phyloP scores from a whole-genome alignment of 2,329 filamentous ascomycete genomes.

The Apiospora phragmitis region DNA sequence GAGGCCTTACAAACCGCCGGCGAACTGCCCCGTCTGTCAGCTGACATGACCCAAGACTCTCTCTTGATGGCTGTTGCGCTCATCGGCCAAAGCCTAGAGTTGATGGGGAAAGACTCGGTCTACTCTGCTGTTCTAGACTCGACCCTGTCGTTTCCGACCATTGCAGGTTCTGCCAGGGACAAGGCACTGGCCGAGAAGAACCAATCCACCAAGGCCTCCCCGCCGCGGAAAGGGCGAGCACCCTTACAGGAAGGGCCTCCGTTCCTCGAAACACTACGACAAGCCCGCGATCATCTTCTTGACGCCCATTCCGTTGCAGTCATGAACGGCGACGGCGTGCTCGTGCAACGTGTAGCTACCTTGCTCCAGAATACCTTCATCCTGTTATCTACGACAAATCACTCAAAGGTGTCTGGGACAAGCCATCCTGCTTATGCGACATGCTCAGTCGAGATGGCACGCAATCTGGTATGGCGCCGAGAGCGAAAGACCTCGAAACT shows the following conservation, averaged over 20 bases:
- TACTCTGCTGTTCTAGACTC: constrained; percentile 92
- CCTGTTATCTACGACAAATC: constrained; percentile 62
- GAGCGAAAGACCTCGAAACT: constrained; percentile 57
- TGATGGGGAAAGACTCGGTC: constrained; percentile 77
- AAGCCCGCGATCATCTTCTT: constrained; percentile 66
- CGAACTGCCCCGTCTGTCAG: constrained; percentile 43
- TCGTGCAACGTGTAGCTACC: constrained; percentile 63
- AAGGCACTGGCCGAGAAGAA: constrained; percentile 37
- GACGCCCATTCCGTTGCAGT: constrained; percentile 61
- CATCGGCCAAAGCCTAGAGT: constrained; percentile 66
- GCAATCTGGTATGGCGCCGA: constrained; percentile 67
- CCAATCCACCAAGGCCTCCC: constrained; percentile 36
- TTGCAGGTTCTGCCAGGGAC: constrained; percentile 46
- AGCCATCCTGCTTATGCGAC: constrained; percentile 59
- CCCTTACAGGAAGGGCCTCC: constrained; percentile 33
- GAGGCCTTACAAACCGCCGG: constrained; percentile 53
- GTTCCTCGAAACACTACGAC: constrained; percentile 61
- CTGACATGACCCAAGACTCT: constrained; percentile 47
- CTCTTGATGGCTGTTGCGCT: constrained; percentile 68
- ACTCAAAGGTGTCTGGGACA: constrained; percentile 44
- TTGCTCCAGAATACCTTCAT: constrained; percentile 67
- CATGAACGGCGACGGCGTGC: constrained; percentile 54
- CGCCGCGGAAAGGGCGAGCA: constrained; percentile 32
- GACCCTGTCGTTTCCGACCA: constrained; percentile 80
- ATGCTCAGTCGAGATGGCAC: constrained; percentile 67